phyloP scores from a whole-genome alignment of 495 filamentous ascomycete species.

The Schizothecium vesticola region DNA sequence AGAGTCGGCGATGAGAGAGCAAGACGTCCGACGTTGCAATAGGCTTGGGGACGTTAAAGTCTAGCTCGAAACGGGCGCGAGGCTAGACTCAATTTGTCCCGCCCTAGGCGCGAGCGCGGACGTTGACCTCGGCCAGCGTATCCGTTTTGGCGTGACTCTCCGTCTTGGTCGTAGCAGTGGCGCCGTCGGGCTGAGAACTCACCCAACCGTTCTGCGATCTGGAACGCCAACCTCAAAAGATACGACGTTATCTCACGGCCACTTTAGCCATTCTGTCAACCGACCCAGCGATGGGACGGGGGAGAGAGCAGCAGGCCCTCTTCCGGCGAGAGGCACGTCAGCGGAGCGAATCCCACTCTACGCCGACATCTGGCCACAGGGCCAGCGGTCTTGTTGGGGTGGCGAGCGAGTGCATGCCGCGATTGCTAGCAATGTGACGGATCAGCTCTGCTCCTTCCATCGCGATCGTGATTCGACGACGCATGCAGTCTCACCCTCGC shows the following conservation, averaged over 20 bases:
- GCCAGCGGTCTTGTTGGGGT: background rate
- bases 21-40: conserved; percentile 12
- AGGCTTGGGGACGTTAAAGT: conserved; percentile 5
- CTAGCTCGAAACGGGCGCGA: background rate
- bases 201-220: background rate
- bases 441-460: background rate
- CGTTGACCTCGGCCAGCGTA: background rate
- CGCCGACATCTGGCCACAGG: background rate
- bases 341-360: background rate
- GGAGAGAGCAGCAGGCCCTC: background rate
- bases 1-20: background rate
- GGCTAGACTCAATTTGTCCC: background rate
- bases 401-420: background rate
- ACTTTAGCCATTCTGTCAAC: conserved; percentile 7
- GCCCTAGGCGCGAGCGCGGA: background rate
- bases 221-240: background rate
- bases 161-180: conserved; percentile 11
- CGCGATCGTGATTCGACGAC: background rate
- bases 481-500: background rate
- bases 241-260: background rate
- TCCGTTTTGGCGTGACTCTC: background rate
- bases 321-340: conserved; percentile 1
- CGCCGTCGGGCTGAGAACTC: conserved; percentile 8
- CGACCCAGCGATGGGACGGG: background rate
- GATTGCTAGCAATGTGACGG: background rate